Evolutionary conservation across 2,329 filamentous ascomycete species (phyloP), one percentile per base, ranked within the genome.

Genomic region (Harringtonia aguacate): DNA sequence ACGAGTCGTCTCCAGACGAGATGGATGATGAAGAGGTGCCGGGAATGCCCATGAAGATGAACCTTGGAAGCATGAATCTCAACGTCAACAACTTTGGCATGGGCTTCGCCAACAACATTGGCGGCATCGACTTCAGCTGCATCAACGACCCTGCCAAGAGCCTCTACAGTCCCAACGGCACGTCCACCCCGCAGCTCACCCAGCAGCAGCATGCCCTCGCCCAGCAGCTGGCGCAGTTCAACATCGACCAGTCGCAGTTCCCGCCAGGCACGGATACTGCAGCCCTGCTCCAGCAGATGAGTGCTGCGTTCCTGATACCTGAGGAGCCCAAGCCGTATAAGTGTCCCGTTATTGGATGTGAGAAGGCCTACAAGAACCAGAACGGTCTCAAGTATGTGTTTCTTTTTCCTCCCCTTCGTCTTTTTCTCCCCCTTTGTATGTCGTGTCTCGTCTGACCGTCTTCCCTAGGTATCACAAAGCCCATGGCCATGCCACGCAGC

Each of bases 321-420:
- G 90, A 97, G 60, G 90, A 98, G 60, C 87, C 94, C 56, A 98
- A 97, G 66, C 92, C 92, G 0, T 98, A 95, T 72, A 86, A 89
- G 61, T 98, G 92, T 57, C 92, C 92, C 2, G 92, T 98, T 41
- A 94, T 98, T 60, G 92, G 92, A 7, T 98, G 92, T 58, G 92
- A 97, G 63, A 98, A 98, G 71, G 90, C 92, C 0, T 98, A 98
- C 69, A 98, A 98, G 73, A 98, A 98, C 62, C 92, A 97, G 61
- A 98, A 98, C 55, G 92, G 92, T 40, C 72, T 98, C 45, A 98
- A 97, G 77, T 98, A 87, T 55, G 69, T 67, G 44, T 24, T 12
- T 5, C 27, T 9, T 18, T 31, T n/a, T 7, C 34, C 17, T 7
- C 31, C 6, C 15, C 4, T 20, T 29, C 47, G 50, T 44, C 49